Conservation (phyloP, 2,329 filamentous ascomycete species). For the Beauveria bassiana region DNA sequence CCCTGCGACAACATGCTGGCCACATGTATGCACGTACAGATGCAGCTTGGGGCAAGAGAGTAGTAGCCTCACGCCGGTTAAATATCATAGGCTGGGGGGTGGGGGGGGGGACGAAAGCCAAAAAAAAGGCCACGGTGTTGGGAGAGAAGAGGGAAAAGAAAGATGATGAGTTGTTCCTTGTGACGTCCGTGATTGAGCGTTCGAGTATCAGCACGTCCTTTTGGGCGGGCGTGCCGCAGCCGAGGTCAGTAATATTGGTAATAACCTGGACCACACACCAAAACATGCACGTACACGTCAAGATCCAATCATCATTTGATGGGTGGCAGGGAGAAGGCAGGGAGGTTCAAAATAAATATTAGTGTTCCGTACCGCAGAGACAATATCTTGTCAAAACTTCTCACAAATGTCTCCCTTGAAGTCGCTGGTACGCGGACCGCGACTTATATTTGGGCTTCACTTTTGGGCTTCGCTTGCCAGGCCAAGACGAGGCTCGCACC, state of each 20-base stretch:
- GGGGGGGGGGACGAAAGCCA: too few species aligned
- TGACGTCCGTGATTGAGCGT: neutral
- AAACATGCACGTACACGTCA: neutral
- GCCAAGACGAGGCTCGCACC: too few species aligned
- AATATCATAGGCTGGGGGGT: neutral
- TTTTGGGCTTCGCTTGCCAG: too few species aligned
- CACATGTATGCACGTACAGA: too few species aligned
- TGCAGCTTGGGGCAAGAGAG: too few species aligned
- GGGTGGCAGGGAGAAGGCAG: too few species aligned
- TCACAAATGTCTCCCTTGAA: too few species aligned
- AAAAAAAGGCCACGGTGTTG: neutral
- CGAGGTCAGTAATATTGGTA: neutral
- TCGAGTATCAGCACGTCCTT: neutral
- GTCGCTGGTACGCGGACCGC: too few species aligned
- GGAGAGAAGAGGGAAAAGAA: neutral
- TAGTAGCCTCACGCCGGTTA: too few species aligned
- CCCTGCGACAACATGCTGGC: neutral
- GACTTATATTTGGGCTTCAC: too few species aligned
- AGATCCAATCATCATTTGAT: neutral
- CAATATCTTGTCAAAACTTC: neutral
- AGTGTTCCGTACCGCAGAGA: neutral
- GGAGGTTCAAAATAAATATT: too few species aligned
- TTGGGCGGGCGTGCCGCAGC: neutral
- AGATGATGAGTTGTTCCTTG: neutral
- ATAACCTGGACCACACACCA: neutral